A percentile compares a stretch with the other conserved stretches of the same genome.
Evolutionary conservation across 2,329 filamentous ascomycete genomes (phyloP).

Genomic region (Sodiomyces alkalinus): DNA sequence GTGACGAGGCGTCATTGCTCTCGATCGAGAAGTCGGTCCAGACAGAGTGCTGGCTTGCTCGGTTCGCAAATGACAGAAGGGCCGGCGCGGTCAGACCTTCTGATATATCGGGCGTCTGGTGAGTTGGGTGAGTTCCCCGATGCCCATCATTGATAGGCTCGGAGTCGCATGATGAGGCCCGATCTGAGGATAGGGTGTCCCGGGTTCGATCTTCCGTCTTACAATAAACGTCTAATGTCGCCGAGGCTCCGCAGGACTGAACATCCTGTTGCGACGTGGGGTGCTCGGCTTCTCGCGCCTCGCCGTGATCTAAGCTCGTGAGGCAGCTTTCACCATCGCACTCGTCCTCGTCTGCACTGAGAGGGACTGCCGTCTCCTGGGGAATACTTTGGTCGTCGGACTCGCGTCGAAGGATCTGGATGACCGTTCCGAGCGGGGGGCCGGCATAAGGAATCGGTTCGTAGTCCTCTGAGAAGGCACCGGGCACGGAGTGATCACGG

Average conservation of each 20-base stretch:
- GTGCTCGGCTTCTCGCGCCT: too few relatives aligned
- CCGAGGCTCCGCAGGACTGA: too few relatives aligned
- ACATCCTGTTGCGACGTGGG: too few relatives aligned
- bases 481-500: conserved; percentile 14
- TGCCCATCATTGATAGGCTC: conserved; percentile 6
- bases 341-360: conserved; percentile 17
- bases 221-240: too few relatives aligned
- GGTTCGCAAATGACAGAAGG: conserved; percentile 25
- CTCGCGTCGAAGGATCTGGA: conserved; percentile 33
- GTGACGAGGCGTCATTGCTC: conserved; percentile 28
- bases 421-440: conserved; percentile 27
- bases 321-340: conserved; percentile 23
- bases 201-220: too few relatives aligned
- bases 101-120: conserved; percentile 19
- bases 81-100: conserved; percentile 32
- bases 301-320: conserved; percentile 17
- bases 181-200: conserved; percentile 18
- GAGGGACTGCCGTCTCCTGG: conserved; percentile 14
- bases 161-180: conserved; percentile 26
- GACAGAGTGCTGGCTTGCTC: conserved; percentile 38
- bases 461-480: conserved; percentile 20
- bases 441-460: conserved; percentile 23
- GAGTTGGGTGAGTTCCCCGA: conserved; percentile 6
- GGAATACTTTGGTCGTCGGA: conserved; percentile 16
- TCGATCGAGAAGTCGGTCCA: conserved; percentile 47